Percentiles rank a stretch among this genome's conserved stretches.
phyloP scores from a whole-genome alignment of 73 alveolate genomes.

The Diophrys sp. region DNA sequence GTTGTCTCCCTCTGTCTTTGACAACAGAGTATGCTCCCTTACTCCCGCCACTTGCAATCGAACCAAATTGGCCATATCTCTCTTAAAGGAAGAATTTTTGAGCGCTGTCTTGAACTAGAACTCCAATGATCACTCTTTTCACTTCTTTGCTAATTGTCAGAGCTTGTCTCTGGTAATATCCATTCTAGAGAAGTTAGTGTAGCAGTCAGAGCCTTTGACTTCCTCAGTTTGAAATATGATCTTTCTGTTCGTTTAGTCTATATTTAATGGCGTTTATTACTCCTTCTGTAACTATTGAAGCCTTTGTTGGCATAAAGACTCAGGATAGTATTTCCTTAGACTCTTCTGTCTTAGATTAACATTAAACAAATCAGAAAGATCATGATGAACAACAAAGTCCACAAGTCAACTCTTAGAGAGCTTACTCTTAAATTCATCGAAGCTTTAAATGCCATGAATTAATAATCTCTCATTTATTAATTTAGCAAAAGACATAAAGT shows the following conservation, averaged over 20 bases:
- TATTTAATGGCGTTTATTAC: no score
- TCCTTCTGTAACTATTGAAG: constrained; percentile 89
- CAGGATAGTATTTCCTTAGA: constrained; percentile 87
- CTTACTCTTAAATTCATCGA: constrained; percentile 59
- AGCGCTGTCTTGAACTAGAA: constrained; percentile 75
- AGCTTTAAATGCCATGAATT: no score
- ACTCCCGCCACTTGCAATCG: constrained; percentile 89
- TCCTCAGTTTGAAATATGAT: no score
- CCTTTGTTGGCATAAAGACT: constrained; percentile 87
- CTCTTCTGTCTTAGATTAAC: constrained; percentile 92
- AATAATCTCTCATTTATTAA: no score
- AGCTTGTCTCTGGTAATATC: constrained; percentile 95
- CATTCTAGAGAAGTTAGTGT: constrained; percentile 80
- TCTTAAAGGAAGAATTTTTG: constrained; percentile 92
- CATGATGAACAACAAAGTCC: constrained; percentile 79
- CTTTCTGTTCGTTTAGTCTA: no score
- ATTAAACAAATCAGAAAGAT: constrained; percentile 92
- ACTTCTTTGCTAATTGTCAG: constrained; percentile 85
- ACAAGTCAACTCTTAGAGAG: constrained; percentile 67
- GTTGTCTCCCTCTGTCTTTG: constrained; percentile 89
- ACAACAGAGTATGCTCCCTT: constrained; percentile 65
- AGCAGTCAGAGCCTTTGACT: constrained; percentile 95
- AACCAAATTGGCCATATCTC: constrained; percentile 57
- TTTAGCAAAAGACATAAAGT: no score
- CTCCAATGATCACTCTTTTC: constrained; percentile 61